These are phyloP conservation scores for Ophiocordyceps camponoti-floridani DNA, from an alignment of 2,329 filamentous ascomycete genomes.

Conservation along the genomic window DNA sequence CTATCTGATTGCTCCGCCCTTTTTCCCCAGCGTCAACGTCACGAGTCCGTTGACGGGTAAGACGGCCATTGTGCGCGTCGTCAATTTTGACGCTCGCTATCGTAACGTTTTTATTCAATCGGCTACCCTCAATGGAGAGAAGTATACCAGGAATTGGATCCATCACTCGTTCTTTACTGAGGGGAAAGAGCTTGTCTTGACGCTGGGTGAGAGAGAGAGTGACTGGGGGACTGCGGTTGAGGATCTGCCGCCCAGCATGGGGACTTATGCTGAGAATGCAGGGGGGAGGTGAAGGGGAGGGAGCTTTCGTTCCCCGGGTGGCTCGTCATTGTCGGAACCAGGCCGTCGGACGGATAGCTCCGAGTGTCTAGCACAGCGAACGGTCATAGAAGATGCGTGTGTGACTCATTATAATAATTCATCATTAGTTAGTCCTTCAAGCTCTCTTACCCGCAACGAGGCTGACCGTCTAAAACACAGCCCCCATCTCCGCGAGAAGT, in stretches of 20 bases:
- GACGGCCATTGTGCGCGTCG: constrained; percentile 37
- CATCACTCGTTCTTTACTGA: constrained; percentile 49
- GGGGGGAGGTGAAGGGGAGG: background rate
- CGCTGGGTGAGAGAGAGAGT: constrained; percentile 42
- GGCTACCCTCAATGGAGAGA: constrained; percentile 40
- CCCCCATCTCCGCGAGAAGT: no score
- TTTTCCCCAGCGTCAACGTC: constrained; percentile 42
- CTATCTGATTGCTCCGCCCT: constrained; percentile 54
- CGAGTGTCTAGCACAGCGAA: no score
- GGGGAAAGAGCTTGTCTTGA: constrained; percentile 45
- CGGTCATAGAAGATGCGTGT: no score
- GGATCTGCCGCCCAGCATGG: constrained; percentile 42
- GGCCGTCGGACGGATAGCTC: no score
- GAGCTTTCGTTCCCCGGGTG: background rate
- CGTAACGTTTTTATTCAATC: constrained; percentile 45
- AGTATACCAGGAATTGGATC: constrained; percentile 49
- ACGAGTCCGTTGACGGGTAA: constrained; percentile 39
- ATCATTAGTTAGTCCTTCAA: no score
- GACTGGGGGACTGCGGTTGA: constrained; percentile 39
- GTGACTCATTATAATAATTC: no score
- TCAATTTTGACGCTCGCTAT: constrained; percentile 44
- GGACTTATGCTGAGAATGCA: background rate
- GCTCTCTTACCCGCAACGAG: no score
- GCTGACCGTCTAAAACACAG: no score
- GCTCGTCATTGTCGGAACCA: background rate